Evolutionary conservation across 2,329 filamentous ascomycete species (phyloP).

Genomic region (Sporothrix pallida): DNA sequence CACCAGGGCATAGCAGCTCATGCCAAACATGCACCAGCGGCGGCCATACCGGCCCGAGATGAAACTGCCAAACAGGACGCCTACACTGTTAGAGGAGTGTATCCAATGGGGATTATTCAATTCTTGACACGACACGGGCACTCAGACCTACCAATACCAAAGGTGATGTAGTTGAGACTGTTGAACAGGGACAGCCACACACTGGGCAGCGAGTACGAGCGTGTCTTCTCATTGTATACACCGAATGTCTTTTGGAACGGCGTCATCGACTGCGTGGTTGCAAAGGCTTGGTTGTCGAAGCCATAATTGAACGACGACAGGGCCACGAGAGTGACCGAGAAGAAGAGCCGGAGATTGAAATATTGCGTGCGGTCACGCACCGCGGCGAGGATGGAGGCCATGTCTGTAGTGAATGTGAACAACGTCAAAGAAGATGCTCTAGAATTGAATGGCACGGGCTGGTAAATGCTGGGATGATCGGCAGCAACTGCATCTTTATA

Average conservation of each 20-base stretch:
- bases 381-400: not conserved
- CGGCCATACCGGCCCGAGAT: constrained; percentile 45
- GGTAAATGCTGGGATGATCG: not conserved
- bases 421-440: not conserved
- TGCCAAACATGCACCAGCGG: constrained; percentile 46
- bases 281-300: constrained; percentile 48
- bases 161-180: constrained; percentile 46
- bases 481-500: not conserved
- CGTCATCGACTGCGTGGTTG: constrained; percentile 49
- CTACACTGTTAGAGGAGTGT: constrained; percentile 33
- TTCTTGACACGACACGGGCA: not conserved
- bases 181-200: constrained; percentile 48
- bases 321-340: constrained; percentile 42
- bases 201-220: constrained; percentile 41
- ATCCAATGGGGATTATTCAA: not conserved
- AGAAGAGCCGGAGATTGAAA: constrained; percentile 38
- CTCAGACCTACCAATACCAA: constrained; percentile 40
- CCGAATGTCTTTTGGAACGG: constrained; percentile 47
- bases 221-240: constrained; percentile 39
- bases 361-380: constrained; percentile 18
- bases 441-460: not conserved
- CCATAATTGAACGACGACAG: constrained; percentile 50
- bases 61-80: constrained; percentile 42
- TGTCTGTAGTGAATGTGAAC: not conserved
- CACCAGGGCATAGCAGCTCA: constrained; percentile 47